Evolutionary conservation across 768 basidiomycete species (phyloP).

Genomic region (Austroboletus festivus): DNA sequence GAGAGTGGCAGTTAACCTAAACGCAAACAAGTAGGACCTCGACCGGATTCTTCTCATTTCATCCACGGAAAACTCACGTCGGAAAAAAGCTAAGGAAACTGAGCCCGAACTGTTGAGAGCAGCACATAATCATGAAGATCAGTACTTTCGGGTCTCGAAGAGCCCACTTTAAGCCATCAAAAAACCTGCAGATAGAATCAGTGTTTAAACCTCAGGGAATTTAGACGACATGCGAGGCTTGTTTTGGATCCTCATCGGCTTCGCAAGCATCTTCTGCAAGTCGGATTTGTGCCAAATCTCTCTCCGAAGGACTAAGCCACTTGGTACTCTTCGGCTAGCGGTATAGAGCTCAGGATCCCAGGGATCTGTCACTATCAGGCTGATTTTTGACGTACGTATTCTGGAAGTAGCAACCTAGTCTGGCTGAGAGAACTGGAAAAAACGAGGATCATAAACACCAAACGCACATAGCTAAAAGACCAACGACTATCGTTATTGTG

Average conservation of each 20-base stretch:
- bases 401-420: constrained; percentile 54
- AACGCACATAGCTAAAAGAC: background rate
- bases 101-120: constrained; percentile 51
- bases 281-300: constrained; percentile 58
- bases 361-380: no score
- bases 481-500: background rate
- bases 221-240: constrained; percentile 49
- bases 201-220: background rate
- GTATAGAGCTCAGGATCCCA: background rate
- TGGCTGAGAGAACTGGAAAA: background rate
- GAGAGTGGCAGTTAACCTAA: constrained; percentile 55
- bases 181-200: constrained; percentile 8
- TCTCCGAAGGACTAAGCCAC: constrained; percentile 51
- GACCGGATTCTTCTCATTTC: background rate
- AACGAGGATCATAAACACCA: background rate
- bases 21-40: background rate
- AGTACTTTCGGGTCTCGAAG: constrained; percentile 53
- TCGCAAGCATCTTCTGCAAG: constrained; percentile 68
- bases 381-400: constrained; percentile 52
- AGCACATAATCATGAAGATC: constrained; percentile 54
- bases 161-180: constrained; percentile 43
- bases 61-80: constrained; percentile 31
- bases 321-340: constrained; percentile 57
- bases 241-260: constrained; percentile 54
- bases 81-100: constrained; percentile 64